Evolutionary conservation across 208 protist species (phyloP).

Genomic region (Entamoeba invadens): DNA sequence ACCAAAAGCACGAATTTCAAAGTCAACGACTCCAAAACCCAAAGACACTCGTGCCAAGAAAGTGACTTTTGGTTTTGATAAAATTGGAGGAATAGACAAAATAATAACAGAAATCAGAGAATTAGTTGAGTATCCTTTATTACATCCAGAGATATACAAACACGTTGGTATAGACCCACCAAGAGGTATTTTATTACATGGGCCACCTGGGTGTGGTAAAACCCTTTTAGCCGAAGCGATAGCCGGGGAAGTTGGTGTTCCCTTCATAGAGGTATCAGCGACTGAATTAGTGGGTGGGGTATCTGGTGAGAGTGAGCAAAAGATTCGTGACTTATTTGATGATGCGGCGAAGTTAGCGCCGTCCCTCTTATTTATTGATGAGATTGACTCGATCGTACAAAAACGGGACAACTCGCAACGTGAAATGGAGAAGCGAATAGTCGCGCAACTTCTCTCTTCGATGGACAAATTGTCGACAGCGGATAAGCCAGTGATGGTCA

Average conservation of each 20-base stretch:
- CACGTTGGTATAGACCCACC: background rate
- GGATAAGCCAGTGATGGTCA: constrained; percentile 43
- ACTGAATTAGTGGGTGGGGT: constrained; percentile 86
- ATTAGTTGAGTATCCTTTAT: constrained; percentile 93
- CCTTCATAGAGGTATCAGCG: constrained; percentile 69
- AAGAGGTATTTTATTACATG: constrained; percentile 17
- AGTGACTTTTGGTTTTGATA: constrained; percentile 64
- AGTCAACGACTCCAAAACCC: no score
- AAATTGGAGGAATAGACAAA: constrained; percentile 95
- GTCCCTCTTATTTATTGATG: constrained; percentile 93
- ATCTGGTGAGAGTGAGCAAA: constrained; percentile 89
- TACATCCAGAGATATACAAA: constrained; percentile 36
- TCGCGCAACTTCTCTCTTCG: constrained; percentile 89
- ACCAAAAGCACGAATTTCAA: no score
- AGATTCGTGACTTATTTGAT: constrained; percentile 77
- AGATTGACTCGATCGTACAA: constrained; percentile 80
- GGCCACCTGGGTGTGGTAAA: constrained; percentile 32
- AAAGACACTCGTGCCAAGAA: no score
- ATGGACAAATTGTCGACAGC: constrained; percentile 60
- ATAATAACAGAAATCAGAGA: constrained; percentile 97
- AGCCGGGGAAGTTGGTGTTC: constrained; percentile 19
- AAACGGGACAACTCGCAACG: constrained; percentile 72
- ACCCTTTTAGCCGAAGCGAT: constrained; percentile 23
- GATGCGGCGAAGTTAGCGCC: constrained; percentile 53
- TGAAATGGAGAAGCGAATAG: constrained; percentile 93